Evolutionary conservation across 1,284 basidiomycete species (phyloP), one percentile per base, ranked within the genome.

Genomic region (Ganoderma multipileum): DNA sequence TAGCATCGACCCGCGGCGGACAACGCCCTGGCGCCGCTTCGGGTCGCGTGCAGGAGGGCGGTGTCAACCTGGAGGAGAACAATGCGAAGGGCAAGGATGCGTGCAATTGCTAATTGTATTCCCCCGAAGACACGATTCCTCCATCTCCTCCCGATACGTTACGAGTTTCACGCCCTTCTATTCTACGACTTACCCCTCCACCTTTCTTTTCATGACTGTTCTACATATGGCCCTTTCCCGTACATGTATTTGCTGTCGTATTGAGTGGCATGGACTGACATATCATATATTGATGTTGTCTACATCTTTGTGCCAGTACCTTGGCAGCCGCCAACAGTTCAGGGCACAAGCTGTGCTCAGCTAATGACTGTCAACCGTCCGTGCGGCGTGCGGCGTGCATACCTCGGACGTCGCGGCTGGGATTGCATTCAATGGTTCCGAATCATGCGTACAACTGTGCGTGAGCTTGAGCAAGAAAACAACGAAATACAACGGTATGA

Each of bases 51-150:
- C 85, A 84, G 72, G 87, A 87, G 75, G 86, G 86, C 68, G 87
- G 85, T 63, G 93, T 97, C 68, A 93, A 91, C 77, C 84, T 97
- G 72, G 89, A 91, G 70, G 92, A 92, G 80, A 90, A 87, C 76
- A 82, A 86, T 67, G 78, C 83, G 41, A 91, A 90, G 81, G 83
- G 85, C 75, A 93, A 90, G 81, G 91, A 94, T 72, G 91, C 88
- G 54, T 96, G 94, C 84, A 93, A 90, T 80, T 95, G 94, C 76
- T 87, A 72, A 80, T 73, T 61, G 11, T 38, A 16, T 58, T 38
- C 50, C 30, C 12, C 23, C 20, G 2, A 28, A 61, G 47, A 67
- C 62, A 68, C 47, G 67, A 65, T 60, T 66, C 67, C 67, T 61
- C 65, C 33, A 39, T 65, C 61, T 64, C 67, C 68, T 67, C 63